A percentile compares a stretch with the other conserved stretches of the same genome.
Conservation (phyloP, 116 monocot genomes). For the Posidonia oceanica region DNA sequence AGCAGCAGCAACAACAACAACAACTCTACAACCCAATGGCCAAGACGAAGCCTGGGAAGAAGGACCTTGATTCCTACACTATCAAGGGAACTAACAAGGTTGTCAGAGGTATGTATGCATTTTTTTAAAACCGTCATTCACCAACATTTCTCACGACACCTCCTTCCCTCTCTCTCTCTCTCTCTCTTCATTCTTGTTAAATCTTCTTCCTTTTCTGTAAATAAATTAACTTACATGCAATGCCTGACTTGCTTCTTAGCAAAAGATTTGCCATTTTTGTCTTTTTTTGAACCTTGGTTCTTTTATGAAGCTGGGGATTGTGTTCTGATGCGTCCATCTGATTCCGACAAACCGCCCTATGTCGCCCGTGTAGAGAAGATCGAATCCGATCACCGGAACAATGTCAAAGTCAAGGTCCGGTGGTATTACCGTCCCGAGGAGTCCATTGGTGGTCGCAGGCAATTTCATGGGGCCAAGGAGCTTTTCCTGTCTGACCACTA, state of each 20-base stretch:
- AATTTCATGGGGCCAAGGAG: conserved; percentile 46
- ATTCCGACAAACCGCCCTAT: conserved; percentile 39
- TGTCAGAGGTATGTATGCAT: conserved; percentile 24
- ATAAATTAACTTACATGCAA: no score
- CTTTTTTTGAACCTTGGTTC: neutral
- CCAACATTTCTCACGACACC: no score
- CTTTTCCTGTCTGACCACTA: conserved; percentile 45
- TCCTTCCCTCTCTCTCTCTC: no score
- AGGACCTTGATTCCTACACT: conserved; percentile 45
- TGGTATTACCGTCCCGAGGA: conserved; percentile 50
- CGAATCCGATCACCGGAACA: conserved; percentile 36
- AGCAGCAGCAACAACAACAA: no score
- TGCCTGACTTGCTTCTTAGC: no score
- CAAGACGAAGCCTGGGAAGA: conserved; percentile 40
- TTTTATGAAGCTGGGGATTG: conserved; percentile 29
- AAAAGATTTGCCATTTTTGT: no score
- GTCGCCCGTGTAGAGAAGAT: conserved; percentile 45
- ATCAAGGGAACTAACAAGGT: conserved; percentile 46
- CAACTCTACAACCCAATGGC: conserved; percentile 13
- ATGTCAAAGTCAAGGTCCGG: conserved; percentile 29
- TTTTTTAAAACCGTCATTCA: no score
- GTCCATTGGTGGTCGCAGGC: conserved; percentile 35
- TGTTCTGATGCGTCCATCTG: conserved; percentile 42
- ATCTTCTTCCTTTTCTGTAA: no score
- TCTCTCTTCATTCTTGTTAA: no score